A percentile compares a stretch with the other conserved stretches of the same genome.
Evolutionary conservation across 2,329 filamentous ascomycete species (phyloP).

Genomic region (Aspergillus flavus): DNA sequence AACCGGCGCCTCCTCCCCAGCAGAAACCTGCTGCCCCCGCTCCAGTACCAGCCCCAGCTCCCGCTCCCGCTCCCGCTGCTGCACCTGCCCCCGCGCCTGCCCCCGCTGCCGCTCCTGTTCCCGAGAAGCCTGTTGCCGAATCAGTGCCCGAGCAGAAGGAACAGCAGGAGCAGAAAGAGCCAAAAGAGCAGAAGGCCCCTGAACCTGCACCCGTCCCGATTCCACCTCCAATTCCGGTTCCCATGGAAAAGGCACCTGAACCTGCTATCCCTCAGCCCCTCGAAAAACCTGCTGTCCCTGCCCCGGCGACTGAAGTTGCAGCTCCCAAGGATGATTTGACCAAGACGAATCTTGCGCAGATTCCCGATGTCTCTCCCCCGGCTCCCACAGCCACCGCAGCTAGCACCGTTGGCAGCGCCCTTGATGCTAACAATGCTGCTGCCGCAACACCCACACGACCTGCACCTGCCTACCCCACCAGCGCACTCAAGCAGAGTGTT

Average conservation of each 20-base stretch:
- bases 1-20: slow-evolving; percentile 58
- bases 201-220: slow-evolving; percentile 42
- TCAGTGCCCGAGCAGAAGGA: slow-evolving; percentile 15
- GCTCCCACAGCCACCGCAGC: slow-evolving; percentile 79
- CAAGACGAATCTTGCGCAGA: slow-evolving; percentile 86
- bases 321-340: slow-evolving; percentile 83
- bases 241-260: slow-evolving; percentile 40
- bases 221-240: slow-evolving; percentile 40
- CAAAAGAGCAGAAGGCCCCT: slow-evolving; percentile 12
- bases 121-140: slow-evolving; percentile 14
- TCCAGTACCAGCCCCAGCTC: slow-evolving; percentile 34
- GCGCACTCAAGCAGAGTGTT: slow-evolving; percentile 72
- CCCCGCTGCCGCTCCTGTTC: slow-evolving; percentile 18
- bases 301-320: slow-evolving; percentile 53
- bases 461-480: slow-evolving; percentile 73
- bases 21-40: slow-evolving; percentile 51
- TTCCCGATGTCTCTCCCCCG: slow-evolving; percentile 78
- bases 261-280: slow-evolving; percentile 33
- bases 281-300: slow-evolving; percentile 43
- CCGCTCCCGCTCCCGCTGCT: slow-evolving; percentile 12
- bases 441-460: slow-evolving; percentile 56
- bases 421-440: slow-evolving; percentile 68
- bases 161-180: background rate
- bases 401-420: slow-evolving; percentile 85
- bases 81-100: slow-evolving; percentile 28